phyloP scores from a whole-genome alignment of 2,329 filamentous ascomycete species.

The Colletotrichum spinosum region DNA sequence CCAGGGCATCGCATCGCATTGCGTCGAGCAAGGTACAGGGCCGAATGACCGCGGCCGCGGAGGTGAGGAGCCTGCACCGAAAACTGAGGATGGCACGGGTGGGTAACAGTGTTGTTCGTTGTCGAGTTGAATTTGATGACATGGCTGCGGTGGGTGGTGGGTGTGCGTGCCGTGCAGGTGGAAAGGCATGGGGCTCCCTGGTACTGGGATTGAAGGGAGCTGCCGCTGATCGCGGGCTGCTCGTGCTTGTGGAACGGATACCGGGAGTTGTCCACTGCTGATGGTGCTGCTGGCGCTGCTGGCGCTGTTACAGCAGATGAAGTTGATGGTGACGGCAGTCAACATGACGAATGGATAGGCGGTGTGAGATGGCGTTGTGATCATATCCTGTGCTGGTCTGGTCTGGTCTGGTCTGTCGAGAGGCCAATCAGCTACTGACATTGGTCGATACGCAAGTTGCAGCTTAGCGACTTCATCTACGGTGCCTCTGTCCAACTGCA shows the following conservation, averaged over 20 bases:
- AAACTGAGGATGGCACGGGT: background rate
- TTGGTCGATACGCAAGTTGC: too few relatives aligned
- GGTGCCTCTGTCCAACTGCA: too few relatives aligned
- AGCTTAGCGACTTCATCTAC: too few relatives aligned
- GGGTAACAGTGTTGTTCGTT: background rate
- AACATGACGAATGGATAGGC: too few relatives aligned
- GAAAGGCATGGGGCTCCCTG: constrained; percentile 12
- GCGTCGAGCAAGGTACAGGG: constrained; percentile 28
- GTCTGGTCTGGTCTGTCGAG: too few relatives aligned
- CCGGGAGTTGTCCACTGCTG: background rate
- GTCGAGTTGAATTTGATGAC: background rate
- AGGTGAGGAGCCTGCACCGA: constrained; percentile 20
- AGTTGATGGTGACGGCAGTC: constrained; percentile 1
- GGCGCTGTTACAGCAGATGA: background rate
- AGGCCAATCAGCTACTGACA: too few relatives aligned
- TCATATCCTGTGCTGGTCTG: too few relatives aligned
- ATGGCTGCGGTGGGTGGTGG: background rate
- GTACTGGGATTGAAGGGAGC: constrained; percentile 3
- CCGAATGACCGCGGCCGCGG: constrained; percentile 30
- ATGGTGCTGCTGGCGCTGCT: too few relatives aligned
- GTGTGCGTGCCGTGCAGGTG: constrained; percentile 8
- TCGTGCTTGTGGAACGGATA: constrained; percentile 11
- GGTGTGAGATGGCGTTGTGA: background rate
- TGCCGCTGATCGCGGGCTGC: constrained; percentile 8
- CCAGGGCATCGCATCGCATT: too few relatives aligned